phyloP scores from a whole-genome alignment of 371 early-diverging fungal genomes.

The Parasitella parasitica region DNA sequence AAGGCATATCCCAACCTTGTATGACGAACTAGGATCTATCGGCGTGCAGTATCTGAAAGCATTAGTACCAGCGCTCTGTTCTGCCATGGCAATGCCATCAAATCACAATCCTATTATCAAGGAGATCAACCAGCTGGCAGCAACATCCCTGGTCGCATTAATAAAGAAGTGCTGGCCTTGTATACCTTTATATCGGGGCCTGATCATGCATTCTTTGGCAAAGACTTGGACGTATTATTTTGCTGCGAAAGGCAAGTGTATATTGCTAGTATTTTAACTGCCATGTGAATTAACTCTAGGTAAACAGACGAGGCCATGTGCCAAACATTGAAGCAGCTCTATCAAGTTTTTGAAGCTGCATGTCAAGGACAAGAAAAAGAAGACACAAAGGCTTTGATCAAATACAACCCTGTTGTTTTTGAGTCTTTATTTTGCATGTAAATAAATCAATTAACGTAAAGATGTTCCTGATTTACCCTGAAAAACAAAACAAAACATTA shows the following conservation, averaged over 20 bases:
- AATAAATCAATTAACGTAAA: not conserved
- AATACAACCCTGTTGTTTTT: constrained; percentile 7
- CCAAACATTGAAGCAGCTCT: constrained; percentile 11
- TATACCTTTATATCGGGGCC: constrained; percentile 20
- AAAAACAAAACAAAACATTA: too few relatives aligned
- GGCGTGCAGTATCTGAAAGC: constrained; percentile 39
- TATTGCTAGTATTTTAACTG: not conserved
- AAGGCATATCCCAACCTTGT: constrained; percentile 17
- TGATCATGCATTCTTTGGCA: constrained; percentile 25
- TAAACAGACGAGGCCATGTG: constrained; percentile 19
- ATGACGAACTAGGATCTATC: constrained; percentile 19
- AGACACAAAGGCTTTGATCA: constrained; percentile 19
- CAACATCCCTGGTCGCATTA: constrained; percentile 13
- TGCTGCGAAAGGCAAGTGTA: constrained; percentile 1
- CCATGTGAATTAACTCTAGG: not conserved
- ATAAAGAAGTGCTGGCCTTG: constrained; percentile 41
- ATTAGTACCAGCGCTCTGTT: constrained; percentile 14
- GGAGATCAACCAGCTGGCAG: constrained; percentile 18
- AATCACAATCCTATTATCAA: constrained; percentile 1
- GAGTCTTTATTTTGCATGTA: constrained; percentile 13
- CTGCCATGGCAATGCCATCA: constrained; percentile 5
- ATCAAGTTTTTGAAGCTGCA: constrained; percentile 18
- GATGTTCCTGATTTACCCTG: too few relatives aligned
- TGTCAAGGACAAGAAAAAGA: constrained; percentile 20
- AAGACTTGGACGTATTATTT: constrained; percentile 28